A percentile compares a stretch with the other conserved stretches of the same genome.
These are phyloP conservation scores for Sporothrix curviconia DNA, from an alignment of 2,329 filamentous ascomycete species.

Conservation along the genomic window DNA sequence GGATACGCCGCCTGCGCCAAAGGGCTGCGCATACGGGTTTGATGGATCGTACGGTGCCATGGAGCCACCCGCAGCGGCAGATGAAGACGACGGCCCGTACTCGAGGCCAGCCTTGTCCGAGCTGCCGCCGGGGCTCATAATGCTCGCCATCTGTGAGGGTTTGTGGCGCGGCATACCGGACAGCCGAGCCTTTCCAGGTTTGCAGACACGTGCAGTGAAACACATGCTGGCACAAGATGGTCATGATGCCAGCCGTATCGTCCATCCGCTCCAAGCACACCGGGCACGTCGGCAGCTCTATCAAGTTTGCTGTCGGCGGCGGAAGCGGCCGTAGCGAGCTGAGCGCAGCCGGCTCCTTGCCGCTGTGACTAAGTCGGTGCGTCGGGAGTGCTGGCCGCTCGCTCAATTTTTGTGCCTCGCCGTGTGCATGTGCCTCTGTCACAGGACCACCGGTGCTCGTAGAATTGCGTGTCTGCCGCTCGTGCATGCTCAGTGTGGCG, in stretches of 20 bases:
- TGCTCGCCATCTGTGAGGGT: slow-evolving; percentile 31
- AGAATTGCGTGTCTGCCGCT: not conserved
- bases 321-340: slow-evolving; percentile 52
- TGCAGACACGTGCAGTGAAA: slow-evolving; percentile 95
- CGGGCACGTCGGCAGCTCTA: slow-evolving; percentile 91
- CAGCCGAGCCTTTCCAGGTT: slow-evolving; percentile 95
- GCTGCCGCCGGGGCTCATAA: not conserved
- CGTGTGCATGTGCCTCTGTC: not conserved
- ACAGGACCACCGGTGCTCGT: not conserved
- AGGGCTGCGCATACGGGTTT: slow-evolving; percentile 48
- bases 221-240: slow-evolving; percentile 93
- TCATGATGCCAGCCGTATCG: slow-evolving; percentile 88
- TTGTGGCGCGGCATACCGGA: slow-evolving; percentile 87
- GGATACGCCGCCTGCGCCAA: slow-evolving; percentile 49
- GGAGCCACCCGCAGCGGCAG: not conserved
- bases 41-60: slow-evolving; percentile 33
- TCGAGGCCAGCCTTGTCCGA: not conserved
- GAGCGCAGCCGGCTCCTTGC: slow-evolving; percentile 21
- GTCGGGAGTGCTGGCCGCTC: not conserved
- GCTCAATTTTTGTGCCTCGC: not conserved
- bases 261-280: slow-evolving; percentile 98
- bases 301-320: slow-evolving; percentile 68
- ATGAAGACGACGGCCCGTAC: slow-evolving; percentile 1
- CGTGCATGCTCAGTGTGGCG: not conserved
- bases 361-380: slow-evolving; percentile 6